Evolutionary conservation across 805 yeast genomes (phyloP).

Genomic region (Hyphopichia homilentoma): DNA sequence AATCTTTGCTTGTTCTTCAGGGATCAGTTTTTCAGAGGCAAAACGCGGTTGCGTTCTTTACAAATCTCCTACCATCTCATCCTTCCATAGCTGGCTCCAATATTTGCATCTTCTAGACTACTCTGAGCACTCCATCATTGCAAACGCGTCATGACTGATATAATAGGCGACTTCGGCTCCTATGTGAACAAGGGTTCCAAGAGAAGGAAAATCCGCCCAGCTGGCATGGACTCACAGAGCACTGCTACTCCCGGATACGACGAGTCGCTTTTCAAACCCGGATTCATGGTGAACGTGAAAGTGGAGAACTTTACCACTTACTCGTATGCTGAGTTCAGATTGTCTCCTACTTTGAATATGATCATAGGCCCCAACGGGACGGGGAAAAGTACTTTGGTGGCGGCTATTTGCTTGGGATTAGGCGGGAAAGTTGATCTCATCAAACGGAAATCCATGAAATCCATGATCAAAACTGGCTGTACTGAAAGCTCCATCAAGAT

Average conservation of each 20-base stretch:
- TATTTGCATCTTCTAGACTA: no score
- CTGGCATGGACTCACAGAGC: neutral
- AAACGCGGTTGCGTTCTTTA: no score
- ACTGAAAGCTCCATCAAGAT: conserved; percentile 45
- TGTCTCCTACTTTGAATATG: conserved; percentile 84
- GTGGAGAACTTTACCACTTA: conserved; percentile 68
- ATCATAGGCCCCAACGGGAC: conserved; percentile 96
- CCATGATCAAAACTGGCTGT: conserved; percentile 71
- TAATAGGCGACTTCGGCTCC: no score
- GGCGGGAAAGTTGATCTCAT: conserved; percentile 74
- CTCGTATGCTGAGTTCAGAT: conserved; percentile 60
- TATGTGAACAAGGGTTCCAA: no score
- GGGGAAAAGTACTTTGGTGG: conserved; percentile 89
- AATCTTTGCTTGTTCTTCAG: no score
- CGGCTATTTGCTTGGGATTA: conserved; percentile 86
- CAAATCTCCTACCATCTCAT: no score
- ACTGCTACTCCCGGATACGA: conserved; percentile 3
- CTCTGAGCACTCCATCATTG: no score
- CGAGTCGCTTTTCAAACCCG: conserved; percentile 29
- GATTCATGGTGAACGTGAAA: conserved; percentile 48
- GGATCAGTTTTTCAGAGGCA: no score
- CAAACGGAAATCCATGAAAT: conserved; percentile 63
- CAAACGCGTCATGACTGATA: no score
- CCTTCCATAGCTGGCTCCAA: no score
- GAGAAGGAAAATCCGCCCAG: neutral